A percentile compares a stretch with the other conserved stretches of the same genome.
Conservation (phyloP, 139 green algal species). For the Chara braunii region DNA sequence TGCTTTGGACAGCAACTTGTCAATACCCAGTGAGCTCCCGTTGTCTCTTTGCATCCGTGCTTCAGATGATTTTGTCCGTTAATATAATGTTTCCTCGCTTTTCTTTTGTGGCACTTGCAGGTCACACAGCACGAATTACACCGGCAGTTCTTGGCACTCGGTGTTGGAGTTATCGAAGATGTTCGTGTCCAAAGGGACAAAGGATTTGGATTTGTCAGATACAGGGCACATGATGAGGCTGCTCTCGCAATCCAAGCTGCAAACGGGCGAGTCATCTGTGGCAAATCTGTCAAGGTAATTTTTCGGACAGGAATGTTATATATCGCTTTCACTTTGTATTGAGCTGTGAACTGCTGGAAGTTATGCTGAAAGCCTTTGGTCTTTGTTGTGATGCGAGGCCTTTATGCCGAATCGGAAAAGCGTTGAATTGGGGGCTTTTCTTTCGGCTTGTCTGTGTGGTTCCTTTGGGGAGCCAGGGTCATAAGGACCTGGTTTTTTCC, state of each 20-base stretch:
- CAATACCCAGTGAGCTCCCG: too few species aligned
- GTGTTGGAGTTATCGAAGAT: conserved; percentile 32
- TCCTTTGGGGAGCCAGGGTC: too few species aligned
- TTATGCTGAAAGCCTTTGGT: too few species aligned
- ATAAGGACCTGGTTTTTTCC: too few species aligned
- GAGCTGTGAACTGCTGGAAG: too few species aligned
- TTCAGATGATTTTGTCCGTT: background rate
- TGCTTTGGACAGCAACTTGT: too few species aligned
- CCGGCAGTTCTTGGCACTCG: conserved; percentile 30
- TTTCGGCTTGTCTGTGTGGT: too few species aligned
- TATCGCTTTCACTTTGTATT: too few species aligned
- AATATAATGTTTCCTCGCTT: background rate
- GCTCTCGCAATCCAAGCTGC: conserved; percentile 14
- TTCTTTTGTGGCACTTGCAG: background rate
- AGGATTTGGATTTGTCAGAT: conserved; percentile 37
- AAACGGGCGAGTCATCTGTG: conserved; percentile 33
- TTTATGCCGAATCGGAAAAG: too few species aligned
- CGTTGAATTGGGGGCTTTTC: too few species aligned
- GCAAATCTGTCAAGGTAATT: conserved; percentile 34
- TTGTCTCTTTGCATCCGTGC: background rate
- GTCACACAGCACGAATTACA: conserved; percentile 32
- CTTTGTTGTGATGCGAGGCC: too few species aligned
- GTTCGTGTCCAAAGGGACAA: conserved; percentile 31
- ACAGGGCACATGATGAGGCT: conserved; percentile 26
- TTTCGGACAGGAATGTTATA: too few species aligned